phyloP scores from a whole-genome alignment of 1,284 basidiomycete species.

The Sanghuangporus weigelae region DNA sequence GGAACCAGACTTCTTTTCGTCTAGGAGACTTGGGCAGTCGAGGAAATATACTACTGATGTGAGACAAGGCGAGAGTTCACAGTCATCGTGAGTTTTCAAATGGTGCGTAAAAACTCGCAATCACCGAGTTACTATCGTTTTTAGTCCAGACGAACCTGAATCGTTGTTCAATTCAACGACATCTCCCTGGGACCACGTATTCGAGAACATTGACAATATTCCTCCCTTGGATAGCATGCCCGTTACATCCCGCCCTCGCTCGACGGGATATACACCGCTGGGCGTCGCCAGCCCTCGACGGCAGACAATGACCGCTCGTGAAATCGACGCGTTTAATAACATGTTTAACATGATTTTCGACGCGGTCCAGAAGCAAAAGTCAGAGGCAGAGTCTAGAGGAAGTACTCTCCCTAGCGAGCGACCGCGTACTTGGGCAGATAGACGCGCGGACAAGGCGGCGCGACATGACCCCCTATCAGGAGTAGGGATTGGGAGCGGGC shows the following conservation, averaged over 20 bases:
- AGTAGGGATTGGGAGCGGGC: conserved; percentile 25
- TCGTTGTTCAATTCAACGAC: conserved; percentile 18
- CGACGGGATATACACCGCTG: conserved; percentile 15
- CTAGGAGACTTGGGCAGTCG: neutral
- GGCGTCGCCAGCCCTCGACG: conserved; percentile 31
- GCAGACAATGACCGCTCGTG: conserved; percentile 62
- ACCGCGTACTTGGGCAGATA: conserved; percentile 17
- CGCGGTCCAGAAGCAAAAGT: conserved; percentile 36
- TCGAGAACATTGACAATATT: conserved; percentile 36
- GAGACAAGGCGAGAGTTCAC: neutral
- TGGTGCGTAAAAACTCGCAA: neutral
- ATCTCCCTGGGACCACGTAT: conserved; percentile 54
- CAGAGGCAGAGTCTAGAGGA: conserved; percentile 6
- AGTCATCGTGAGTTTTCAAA: neutral
- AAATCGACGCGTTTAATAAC: conserved; percentile 59
- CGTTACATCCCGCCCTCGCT: conserved; percentile 7
- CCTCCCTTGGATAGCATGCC: conserved; percentile 22
- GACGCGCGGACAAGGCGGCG: conserved; percentile 18
- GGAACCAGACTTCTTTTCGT: conserved; percentile 1
- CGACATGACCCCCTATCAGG: conserved; percentile 9
- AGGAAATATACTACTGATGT: conserved; percentile 5
- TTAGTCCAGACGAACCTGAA: neutral
- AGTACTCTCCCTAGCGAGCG: neutral
- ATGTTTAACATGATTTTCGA: conserved; percentile 71
- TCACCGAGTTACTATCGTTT: neutral